Evolutionary conservation across 2,329 filamentous ascomycete genomes (phyloP).

Genomic region (Uncinocarpus reesii): DNA sequence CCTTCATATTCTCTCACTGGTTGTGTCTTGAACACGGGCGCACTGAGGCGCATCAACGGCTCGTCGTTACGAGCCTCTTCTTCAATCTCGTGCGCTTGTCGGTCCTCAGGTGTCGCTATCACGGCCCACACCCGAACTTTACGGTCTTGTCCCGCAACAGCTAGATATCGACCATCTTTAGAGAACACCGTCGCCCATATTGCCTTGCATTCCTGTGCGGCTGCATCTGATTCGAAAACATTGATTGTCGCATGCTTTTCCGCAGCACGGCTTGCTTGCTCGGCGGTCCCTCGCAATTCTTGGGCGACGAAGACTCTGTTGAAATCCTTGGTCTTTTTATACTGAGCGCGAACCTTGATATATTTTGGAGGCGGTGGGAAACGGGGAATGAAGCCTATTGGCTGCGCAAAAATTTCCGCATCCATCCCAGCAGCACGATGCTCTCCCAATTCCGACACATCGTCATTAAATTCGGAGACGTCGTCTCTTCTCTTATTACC

Average conservation of each 20-base stretch:
- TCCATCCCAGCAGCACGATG: conserved; percentile 70
- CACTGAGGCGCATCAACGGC: conserved; percentile 57
- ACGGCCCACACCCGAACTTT: conserved; percentile 83
- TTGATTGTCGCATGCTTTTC: conserved; percentile 24
- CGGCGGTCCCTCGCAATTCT: conserved; percentile 59
- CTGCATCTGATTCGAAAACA: conserved; percentile 23
- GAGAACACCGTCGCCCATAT: conserved; percentile 93
- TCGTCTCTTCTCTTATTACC: conserved; percentile 61
- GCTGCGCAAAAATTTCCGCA: conserved; percentile 69
- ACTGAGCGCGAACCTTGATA: conserved; percentile 69
- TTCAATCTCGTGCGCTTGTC: conserved; percentile 61
- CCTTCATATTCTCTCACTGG: conserved; percentile 71
- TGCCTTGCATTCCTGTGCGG: conserved; percentile 46
- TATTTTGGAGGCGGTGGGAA: conserved; percentile 85
- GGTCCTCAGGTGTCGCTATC: conserved; percentile 69
- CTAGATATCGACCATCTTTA: conserved; percentile 78
- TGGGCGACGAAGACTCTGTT: conserved; percentile 85
- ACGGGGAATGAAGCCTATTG: conserved; percentile 71
- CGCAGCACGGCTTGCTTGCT: conserved; percentile 17
- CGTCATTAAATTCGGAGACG: conserved; percentile 40
- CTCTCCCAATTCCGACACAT: conserved; percentile 60
- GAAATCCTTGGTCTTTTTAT: conserved; percentile 74
- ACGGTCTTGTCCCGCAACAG: conserved; percentile 81
- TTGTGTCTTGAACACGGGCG: conserved; percentile 76
- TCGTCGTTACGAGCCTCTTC: conserved; percentile 46